Evolutionary conservation across 306 rosid species (phyloP), one percentile per base, ranked within the genome.

Genomic region (Potentilla sterilis): DNA sequence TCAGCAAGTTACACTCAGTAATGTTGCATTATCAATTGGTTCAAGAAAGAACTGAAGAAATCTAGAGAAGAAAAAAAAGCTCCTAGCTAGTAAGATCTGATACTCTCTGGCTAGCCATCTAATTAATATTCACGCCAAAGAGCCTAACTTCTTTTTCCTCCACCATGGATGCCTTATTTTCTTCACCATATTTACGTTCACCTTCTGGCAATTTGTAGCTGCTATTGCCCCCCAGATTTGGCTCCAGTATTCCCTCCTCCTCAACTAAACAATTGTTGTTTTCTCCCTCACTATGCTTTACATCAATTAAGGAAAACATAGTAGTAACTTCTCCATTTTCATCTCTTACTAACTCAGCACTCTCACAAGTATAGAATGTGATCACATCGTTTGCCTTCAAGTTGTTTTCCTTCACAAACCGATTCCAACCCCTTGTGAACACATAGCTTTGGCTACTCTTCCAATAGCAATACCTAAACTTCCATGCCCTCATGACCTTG

Each of bases 371-470:
- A 40, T 81, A 84, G 65, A 87, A 87, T n/a, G 83, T 82, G 66
- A 87, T 72, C 9, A 87, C 69, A 54, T 87, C 90, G 34, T 72
- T 79, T 16, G 85, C 83, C 78, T 84, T 87, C 68, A 84, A 65
- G 3, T 64, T 82, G 21, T 82, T 80, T 62, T 82, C 90, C 85
- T 84, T 87, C 68, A 87, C 88, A 57, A 87, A 87, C 37, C 84
- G 55, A 64, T 87, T 87, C 88, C 90, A 87, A 22, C 90, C 90
- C 63, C 90, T 82, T 4, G 90, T 87, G 78, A 87, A 87, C 11
- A 82, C 86, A 47, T 79, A 87, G 41, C 90, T 84, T 28, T 84
- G 90, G 75, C 86, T 84, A 40, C 90, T 84, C 43, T 70, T 80
- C 88, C 88, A 87, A 65, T 87, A 87, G 22, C 88, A 84, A 37